phyloP scores from a whole-genome alignment of 1,139 yeast species.

The Pichia sp. region DNA sequence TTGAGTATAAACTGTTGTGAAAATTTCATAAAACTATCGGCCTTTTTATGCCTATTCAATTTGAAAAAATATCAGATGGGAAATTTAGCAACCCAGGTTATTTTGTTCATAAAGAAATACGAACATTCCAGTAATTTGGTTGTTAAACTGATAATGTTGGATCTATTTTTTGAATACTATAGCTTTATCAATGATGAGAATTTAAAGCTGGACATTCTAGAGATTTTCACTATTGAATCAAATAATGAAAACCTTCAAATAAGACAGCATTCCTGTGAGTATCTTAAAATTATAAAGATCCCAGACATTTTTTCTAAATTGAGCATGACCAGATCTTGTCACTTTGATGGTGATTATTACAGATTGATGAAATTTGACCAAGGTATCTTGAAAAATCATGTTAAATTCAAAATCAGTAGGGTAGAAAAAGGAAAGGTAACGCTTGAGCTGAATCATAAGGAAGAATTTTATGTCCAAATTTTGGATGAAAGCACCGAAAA shows the following conservation, averaged over 20 bases:
- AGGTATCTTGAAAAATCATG: slow-evolving; percentile 76
- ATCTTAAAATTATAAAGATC: slow-evolving; percentile 45
- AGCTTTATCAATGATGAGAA: slow-evolving; percentile 17
- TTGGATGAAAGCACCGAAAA: no score
- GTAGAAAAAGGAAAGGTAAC: no score
- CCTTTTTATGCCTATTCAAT: slow-evolving; percentile 1
- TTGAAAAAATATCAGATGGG: slow-evolving; percentile 7
- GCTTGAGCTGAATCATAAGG: no score
- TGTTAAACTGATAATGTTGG: slow-evolving; percentile 41
- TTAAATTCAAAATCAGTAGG: slow-evolving; percentile 62
- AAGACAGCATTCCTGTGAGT: slow-evolving; percentile 83
- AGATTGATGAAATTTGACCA: slow-evolving; percentile 67
- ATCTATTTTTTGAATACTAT: slow-evolving; percentile 2
- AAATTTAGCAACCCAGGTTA: slow-evolving; percentile 38
- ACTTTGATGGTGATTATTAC: slow-evolving; percentile 31
- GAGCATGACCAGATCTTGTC: no score
- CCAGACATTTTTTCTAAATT: no score
- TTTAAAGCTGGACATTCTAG: not conserved
- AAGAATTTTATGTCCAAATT: no score
- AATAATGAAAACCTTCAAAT: slow-evolving; percentile 72
- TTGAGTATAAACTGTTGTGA: slow-evolving; percentile 7
- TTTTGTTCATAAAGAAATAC: slow-evolving; percentile 45
- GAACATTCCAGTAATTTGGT: slow-evolving; percentile 44
- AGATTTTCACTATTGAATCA: not conserved
- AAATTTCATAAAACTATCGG: slow-evolving; percentile 6